Evolutionary conservation across 1,139 yeast genomes (phyloP).

Genomic region (Hyphopichia khmerensis): DNA sequence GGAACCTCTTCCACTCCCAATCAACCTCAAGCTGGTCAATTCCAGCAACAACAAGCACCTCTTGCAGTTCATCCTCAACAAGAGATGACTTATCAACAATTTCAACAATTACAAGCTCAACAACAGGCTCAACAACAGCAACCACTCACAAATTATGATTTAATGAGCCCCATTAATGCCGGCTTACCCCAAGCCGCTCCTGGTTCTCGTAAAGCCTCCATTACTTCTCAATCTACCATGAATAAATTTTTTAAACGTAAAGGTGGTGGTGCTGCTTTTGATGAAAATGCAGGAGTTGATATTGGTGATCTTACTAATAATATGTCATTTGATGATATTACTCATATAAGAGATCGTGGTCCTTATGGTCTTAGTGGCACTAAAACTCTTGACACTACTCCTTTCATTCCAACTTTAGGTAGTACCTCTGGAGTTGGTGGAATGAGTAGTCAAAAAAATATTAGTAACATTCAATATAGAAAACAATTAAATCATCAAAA

Average conservation of each 20-base stretch:
- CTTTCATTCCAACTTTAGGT: conserved; percentile 68
- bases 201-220: conserved; percentile 38
- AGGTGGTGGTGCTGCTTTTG: conserved; percentile 35
- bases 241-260: conserved; percentile 45
- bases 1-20: conserved; percentile 6
- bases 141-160: conserved; percentile 12
- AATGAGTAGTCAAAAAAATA: conserved; percentile 25
- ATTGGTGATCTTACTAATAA: conserved; percentile 40
- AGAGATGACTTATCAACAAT: conserved; percentile 8
- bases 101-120: conserved; percentile 12
- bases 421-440: conserved; percentile 11
- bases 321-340: conserved; percentile 62
- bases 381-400: conserved; percentile 55
- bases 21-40: conserved; percentile 7
- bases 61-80: conserved; percentile 2
- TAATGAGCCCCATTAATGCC: conserved; percentile 14
- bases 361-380: conserved; percentile 50
- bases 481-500: conserved; percentile 69
- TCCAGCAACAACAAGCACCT: background rate
- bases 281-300: conserved; percentile 54
- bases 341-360: conserved; percentile 63
- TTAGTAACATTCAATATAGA: conserved; percentile 59
- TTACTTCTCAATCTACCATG: conserved; percentile 43
- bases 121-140: conserved; percentile 14
- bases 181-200: conserved; percentile 4